Percentiles rank a stretch among this genome's conserved stretches.
Evolutionary conservation across 1,139 yeast genomes (phyloP).

Genomic region (Pichiaceae sp.): DNA sequence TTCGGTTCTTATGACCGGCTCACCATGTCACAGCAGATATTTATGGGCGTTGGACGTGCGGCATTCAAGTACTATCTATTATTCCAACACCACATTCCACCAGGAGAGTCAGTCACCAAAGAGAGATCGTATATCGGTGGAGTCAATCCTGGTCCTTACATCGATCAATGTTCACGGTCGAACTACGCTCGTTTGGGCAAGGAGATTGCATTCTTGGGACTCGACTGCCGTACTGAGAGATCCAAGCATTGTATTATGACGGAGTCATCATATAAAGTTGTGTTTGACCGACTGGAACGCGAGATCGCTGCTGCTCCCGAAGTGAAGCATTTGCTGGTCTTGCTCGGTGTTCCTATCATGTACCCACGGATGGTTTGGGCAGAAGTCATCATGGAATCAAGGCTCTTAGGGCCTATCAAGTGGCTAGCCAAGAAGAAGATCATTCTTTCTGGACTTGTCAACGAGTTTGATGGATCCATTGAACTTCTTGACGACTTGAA

Average conservation of each 20-base stretch:
- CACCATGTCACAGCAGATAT: slow-evolving; percentile 67
- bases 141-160: slow-evolving; percentile 50
- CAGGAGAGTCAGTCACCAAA: slow-evolving; percentile 30
- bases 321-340: slow-evolving; percentile 66
- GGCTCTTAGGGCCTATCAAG: slow-evolving; percentile 55
- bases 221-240: slow-evolving; percentile 92
- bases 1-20: slow-evolving; percentile 77
- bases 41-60: slow-evolving; percentile 60
- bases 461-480: slow-evolving; percentile 85
- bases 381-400: slow-evolving; percentile 62
- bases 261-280: slow-evolving; percentile 42
- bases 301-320: slow-evolving; percentile 48
- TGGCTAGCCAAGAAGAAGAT: slow-evolving; percentile 63
- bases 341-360: slow-evolving; percentile 91
- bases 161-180: slow-evolving; percentile 57
- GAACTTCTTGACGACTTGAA: slow-evolving; percentile 88
- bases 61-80: slow-evolving; percentile 85
- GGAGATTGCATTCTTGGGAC: slow-evolving; percentile 61
- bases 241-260: slow-evolving; percentile 51
- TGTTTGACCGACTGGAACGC: slow-evolving; percentile 50
- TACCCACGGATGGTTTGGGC: slow-evolving; percentile 91
- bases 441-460: slow-evolving; percentile 61
- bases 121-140: slow-evolving; percentile 57
- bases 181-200: slow-evolving; percentile 67
- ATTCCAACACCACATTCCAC: slow-evolving; percentile 75